Conservation (phyloP, 345 rosid species). For the Dovyalis caffra region DNA sequence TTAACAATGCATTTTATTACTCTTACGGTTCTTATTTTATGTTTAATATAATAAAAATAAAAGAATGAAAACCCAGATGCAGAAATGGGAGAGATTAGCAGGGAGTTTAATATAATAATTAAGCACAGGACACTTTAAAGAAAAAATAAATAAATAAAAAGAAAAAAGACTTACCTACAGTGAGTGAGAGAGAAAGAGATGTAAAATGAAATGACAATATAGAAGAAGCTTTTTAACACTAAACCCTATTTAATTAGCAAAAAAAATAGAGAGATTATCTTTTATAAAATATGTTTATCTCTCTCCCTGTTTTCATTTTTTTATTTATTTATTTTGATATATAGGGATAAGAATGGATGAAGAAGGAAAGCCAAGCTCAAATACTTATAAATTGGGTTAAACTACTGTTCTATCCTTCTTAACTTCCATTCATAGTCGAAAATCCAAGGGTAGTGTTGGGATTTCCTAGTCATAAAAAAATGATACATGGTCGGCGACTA, state of each 20-base stretch:
- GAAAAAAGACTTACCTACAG: slow-evolving; percentile 28
- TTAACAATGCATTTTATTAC: neutral
- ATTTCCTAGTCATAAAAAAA: neutral
- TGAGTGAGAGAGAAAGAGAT: slow-evolving; percentile 4
- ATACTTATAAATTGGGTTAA: neutral
- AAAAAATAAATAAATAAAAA: neutral
- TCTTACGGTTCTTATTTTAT: neutral
- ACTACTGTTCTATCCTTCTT: slow-evolving; percentile 4
- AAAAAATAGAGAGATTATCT: neutral
- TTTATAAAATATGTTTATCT: neutral
- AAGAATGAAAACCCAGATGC: slow-evolving; percentile 16
- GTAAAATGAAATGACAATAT: slow-evolving; percentile 9
- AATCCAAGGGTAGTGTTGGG: slow-evolving; percentile 5
- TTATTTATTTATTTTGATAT: neutral
- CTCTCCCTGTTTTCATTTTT: neutral
- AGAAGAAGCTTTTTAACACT: neutral
- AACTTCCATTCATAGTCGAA: neutral
- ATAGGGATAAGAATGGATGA: slow-evolving; percentile 9
- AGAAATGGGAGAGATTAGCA: slow-evolving; percentile 11
- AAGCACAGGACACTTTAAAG: neutral
- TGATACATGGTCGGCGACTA: neutral
- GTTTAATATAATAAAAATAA: neutral
- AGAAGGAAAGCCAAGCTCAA: neutral
- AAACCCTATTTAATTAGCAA: slow-evolving; percentile 17
- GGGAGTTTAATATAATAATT: neutral